phyloP scores from a whole-genome alignment of 2,329 filamentous ascomycete genomes.

The Gaeumannomyces tritici region DNA sequence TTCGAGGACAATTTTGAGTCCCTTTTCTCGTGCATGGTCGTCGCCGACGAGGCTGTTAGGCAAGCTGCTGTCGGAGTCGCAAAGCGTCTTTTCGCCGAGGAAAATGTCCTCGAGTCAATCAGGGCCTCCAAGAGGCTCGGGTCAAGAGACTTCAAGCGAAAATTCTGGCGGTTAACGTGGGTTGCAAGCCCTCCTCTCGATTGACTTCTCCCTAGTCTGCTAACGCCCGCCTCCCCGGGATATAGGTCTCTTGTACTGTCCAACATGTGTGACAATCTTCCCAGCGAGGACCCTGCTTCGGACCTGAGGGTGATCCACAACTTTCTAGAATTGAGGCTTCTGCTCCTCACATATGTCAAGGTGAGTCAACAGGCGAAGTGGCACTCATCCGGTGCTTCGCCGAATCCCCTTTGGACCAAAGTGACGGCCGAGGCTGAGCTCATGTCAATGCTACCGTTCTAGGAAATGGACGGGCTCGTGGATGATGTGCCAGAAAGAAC shows the following conservation, averaged over 20 bases:
- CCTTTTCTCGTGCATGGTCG: slow-evolving; percentile 45
- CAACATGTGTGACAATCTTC: slow-evolving; percentile 38
- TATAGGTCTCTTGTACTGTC: slow-evolving; percentile 33
- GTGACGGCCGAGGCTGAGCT: neutral
- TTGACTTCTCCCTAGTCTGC: neutral
- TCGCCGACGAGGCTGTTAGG: slow-evolving; percentile 38
- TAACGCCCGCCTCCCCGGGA: too few relatives aligned
- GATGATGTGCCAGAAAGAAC: slow-evolving; percentile 46
- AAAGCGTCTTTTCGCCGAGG: slow-evolving; percentile 34
- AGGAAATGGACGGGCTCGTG: slow-evolving; percentile 42
- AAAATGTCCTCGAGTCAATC: slow-evolving; percentile 23
- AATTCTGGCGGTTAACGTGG: slow-evolving; percentile 46
- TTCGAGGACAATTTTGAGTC: slow-evolving; percentile 38
- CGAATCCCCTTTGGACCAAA: neutral
- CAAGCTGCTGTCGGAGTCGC: slow-evolving; percentile 37
- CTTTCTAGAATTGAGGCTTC: slow-evolving; percentile 46
- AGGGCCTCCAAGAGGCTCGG: slow-evolving; percentile 24
- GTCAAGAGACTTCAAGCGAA: slow-evolving; percentile 27
- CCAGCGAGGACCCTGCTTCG: slow-evolving; percentile 29
- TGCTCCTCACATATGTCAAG: slow-evolving; percentile 39
- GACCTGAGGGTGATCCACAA: slow-evolving; percentile 39
- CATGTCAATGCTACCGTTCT: slow-evolving; percentile 12
- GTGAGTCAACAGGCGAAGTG: slow-evolving; percentile 17
- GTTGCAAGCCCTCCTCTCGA: slow-evolving; percentile 7
- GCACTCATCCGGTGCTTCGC: neutral